phyloP scores from a whole-genome alignment of 2,329 filamentous ascomycete genomes.

The Paradendryphiella salina region DNA sequence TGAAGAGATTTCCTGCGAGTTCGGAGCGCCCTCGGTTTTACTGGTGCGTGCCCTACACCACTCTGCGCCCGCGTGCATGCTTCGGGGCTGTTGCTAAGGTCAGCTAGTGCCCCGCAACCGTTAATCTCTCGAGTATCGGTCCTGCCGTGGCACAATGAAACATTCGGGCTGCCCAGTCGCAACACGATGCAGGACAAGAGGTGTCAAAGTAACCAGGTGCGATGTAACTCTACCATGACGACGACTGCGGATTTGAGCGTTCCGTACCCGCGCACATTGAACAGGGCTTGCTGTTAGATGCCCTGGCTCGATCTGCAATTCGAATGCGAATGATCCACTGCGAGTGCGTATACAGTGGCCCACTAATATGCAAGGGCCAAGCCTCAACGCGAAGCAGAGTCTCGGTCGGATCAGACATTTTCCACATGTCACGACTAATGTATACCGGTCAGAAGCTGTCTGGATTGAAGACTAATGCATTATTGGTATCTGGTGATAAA shows the following conservation, averaged over 20 bases:
- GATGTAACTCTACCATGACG: not conserved
- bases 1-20: constrained; percentile 16
- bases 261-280: no score
- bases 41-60: constrained; percentile 15
- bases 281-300: no score
- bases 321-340: not conserved
- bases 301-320: no score
- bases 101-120: constrained; percentile 24
- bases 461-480: not conserved
- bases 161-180: not conserved
- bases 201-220: not conserved
- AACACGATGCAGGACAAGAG: not conserved
- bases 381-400: not conserved
- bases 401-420: not conserved
- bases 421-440: not conserved
- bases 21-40: constrained; percentile 27
- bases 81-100: constrained; percentile 26
- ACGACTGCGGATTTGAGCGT: no score
- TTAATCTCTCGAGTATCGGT: constrained; percentile 24
- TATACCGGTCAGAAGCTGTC: not conserved
- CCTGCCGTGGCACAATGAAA: constrained; percentile 2
- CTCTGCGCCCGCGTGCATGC: constrained; percentile 20
- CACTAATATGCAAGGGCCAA: not conserved
- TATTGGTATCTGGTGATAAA: not conserved
- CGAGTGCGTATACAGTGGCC: not conserved